These are phyloP conservation scores for Hypoxylon sp. DNA, from an alignment of 2,329 filamentous ascomycete species.

Conservation along the genomic window DNA sequence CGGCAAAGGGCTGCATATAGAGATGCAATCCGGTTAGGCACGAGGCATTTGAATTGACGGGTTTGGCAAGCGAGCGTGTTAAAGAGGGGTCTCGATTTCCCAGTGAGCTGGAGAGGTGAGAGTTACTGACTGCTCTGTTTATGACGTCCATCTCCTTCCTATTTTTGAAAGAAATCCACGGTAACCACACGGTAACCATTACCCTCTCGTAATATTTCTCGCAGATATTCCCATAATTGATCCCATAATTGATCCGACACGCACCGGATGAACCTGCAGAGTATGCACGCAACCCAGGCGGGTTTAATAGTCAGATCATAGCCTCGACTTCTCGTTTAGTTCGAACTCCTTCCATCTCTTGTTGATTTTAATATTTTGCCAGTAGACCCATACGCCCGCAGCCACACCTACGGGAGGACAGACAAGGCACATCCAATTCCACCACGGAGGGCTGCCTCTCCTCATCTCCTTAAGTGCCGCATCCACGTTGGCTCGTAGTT, in stretches of 20 bases:
- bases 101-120: background rate
- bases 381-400: conserved; percentile 77
- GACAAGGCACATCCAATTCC: conserved; percentile 77
- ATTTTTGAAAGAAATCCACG: background rate
- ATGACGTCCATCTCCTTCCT: background rate
- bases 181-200: background rate
- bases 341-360: conserved; percentile 74
- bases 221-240: background rate
- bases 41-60: background rate
- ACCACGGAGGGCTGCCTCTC: conserved; percentile 79
- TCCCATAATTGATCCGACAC: background rate
- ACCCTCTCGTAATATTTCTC: background rate
- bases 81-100: background rate
- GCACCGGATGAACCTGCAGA: background rate
- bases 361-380: conserved; percentile 77
- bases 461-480: conserved; percentile 73
- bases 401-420: conserved; percentile 80
- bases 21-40: background rate
- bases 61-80: background rate
- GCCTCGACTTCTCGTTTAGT: conserved; percentile 58
- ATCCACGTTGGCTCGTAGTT: conserved; percentile 75
- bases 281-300: background rate
- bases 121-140: conserved; percentile 4
- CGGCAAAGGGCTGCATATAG: background rate
- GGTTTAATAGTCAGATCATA: conserved; percentile 47